Base-by-base conservation (phyloP, 108 stramenopile species). In the Tribonema minus region DNA sequence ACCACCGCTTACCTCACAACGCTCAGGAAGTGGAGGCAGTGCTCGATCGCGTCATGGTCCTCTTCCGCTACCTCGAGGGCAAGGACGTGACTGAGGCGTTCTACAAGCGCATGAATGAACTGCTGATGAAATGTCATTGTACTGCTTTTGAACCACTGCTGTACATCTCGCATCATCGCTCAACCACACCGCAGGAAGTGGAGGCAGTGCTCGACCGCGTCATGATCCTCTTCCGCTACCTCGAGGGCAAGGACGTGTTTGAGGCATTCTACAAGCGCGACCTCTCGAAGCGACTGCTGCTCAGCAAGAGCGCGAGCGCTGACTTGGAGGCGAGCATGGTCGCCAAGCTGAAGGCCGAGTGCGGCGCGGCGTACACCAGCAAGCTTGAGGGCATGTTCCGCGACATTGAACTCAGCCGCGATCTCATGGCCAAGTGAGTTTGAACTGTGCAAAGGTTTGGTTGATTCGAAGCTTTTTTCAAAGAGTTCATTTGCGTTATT, bases 351-450 rank as follows among this genome's bases (percentile, higher is more conserved):
- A 96, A 98, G 88, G 88, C 91, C 25, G 98, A 99, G 83, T 99
- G 98, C 80, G 98, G 98, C 3, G 82, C 90, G n/a, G 91, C 88
- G 2, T 99, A 93, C 83, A 98, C 96, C n/a, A 89, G 91, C 68
- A 97, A 97, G 80, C 92, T 99, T 90, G 98, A 99, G 77, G 98
- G 98, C 25, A 99, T 99, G 98, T 98, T 98, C 83, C 92, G 92
- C 79, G 98, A 99, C 87, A 93, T 97, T 80, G 95, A 93, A 37
- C 88, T 94, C 86, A 91, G 90, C 66, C 76, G 88, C 37, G 95
- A 97, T 54, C 87, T 90, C 37, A 94, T 95, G 94, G 76, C 70
- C 9, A 84, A 89, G n/a, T 96, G 94, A 15, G 27, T 36, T n/a
- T n/a, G n/a, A n/a, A n/a, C n/a, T n/a, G n/a, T n/a, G n/a, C n/a